Evolutionary conservation across 1,139 yeast species (phyloP), one percentile per base, ranked within the genome.

Genomic region (Diutina pseudorugosa): DNA sequence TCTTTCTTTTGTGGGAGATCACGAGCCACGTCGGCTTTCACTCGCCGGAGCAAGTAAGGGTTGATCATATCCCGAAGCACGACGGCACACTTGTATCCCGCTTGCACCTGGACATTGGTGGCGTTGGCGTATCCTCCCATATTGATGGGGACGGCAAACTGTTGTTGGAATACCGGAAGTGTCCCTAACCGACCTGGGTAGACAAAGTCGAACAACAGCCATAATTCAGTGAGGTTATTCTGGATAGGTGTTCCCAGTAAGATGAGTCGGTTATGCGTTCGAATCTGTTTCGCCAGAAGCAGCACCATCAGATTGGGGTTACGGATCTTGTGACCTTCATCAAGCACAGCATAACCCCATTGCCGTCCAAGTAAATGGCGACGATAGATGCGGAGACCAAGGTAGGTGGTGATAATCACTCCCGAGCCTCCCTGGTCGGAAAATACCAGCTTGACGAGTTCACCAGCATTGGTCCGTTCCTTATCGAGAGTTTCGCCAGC

Each of bases 81-180:
- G 8, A 91, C 95, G 0, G 98, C 98, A 71, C 98, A 93, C 64
- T 90, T 90, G 63, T 87, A 91, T 1, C 98, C 97, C 0, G 98
- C 85, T 63, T 93, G 98, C 0, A 94, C 98, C 63, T 94, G 98
- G 4, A 93, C 80, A 65, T 93, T 93, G 1, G 95, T 83, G 0
- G 98, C 98, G 69, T 93, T 93, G 2, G 98, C 96, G 66, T 94
- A 93, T 0, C 99, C 99, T n/a, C 98, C 99, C 67, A 88, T 78
- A 61, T 90, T 91, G 45, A 93, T 94, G 0, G 98, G 99, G 2
- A 84, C 74, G 1, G 96, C 85, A 65, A 93, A 93, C 63, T 93
- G 96, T 53, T 80, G 85, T 64, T 91, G 96, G 61, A 93, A 93
- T 0, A 94, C 93, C 0, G 99, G 98, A 20, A 93, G 69, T 0